phyloP scores from a whole-genome alignment of 1,284 basidiomycete species.

The Sporisorium sorghi region DNA sequence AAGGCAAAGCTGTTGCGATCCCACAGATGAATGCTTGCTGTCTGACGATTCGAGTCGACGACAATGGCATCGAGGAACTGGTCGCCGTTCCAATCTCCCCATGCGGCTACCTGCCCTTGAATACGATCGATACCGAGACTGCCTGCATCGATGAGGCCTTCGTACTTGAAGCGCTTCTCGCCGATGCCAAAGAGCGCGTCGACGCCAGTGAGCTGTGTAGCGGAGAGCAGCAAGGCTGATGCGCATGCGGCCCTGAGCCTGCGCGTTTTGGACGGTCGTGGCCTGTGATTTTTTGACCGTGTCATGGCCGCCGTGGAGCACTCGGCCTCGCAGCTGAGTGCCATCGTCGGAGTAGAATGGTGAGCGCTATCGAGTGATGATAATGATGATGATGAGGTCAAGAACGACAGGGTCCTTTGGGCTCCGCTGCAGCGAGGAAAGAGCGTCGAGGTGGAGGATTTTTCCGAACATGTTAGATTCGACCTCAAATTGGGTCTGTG shows the following conservation, averaged over 20 bases:
- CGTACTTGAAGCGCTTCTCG: slow-evolving; percentile 81
- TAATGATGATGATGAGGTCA: not conserved
- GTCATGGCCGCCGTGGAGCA: slow-evolving; percentile 26
- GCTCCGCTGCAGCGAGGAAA: not conserved
- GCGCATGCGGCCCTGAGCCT: slow-evolving; percentile 23
- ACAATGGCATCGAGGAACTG: slow-evolving; percentile 81
- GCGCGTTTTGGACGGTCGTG: slow-evolving; percentile 16
- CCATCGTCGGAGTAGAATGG: slow-evolving; percentile 12
- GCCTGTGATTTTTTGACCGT: slow-evolving; percentile 3
- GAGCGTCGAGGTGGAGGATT: slow-evolving; percentile 26
- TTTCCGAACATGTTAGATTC: slow-evolving; percentile 14
- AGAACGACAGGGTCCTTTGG: slow-evolving; percentile 19
- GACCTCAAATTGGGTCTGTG: not conserved
- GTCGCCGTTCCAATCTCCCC: slow-evolving; percentile 95
- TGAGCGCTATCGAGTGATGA: not conserved
- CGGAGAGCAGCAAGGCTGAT: slow-evolving; percentile 30
- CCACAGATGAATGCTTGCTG: slow-evolving; percentile 83
- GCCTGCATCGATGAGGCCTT: slow-evolving; percentile 84
- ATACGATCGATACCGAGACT: slow-evolving; percentile 78
- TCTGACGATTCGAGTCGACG: slow-evolving; percentile 79
- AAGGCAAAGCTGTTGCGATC: slow-evolving; percentile 78
- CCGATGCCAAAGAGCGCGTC: slow-evolving; percentile 56
- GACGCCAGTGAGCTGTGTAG: slow-evolving; percentile 14
- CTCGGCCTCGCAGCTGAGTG: slow-evolving; percentile 37
- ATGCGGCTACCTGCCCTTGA: slow-evolving; percentile 81